A percentile compares a stretch with the other conserved stretches of the same genome.
Evolutionary conservation across 805 yeast species (phyloP).

Genomic region (Pichia nanzhaoensis): DNA sequence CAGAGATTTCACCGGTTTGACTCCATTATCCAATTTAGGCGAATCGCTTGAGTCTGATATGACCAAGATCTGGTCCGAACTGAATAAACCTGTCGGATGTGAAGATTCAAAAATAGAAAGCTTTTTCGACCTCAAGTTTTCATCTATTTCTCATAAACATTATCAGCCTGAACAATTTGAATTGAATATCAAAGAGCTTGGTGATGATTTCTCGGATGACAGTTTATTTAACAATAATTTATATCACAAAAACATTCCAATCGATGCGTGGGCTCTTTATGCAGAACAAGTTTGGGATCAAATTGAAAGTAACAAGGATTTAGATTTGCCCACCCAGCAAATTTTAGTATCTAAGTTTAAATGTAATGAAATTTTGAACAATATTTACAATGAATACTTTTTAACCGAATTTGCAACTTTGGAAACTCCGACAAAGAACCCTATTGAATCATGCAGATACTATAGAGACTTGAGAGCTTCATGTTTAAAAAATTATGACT

Average conservation of each 20-base stretch:
- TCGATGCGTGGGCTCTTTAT: constrained; percentile 94
- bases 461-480: constrained; percentile 39
- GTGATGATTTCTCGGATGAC: constrained; percentile 47
- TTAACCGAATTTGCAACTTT: constrained; percentile 19
- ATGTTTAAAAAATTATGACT: constrained; percentile 52
- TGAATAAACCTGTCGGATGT: constrained; percentile 67
- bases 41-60: constrained; percentile 66
- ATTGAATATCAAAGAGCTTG: constrained; percentile 53
- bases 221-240: constrained; percentile 50
- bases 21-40: constrained; percentile 69
- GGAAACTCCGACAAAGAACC: constrained; percentile 15
- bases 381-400: constrained; percentile 35
- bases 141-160: constrained; percentile 77
- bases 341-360: constrained; percentile 89
- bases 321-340: constrained; percentile 96
- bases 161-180: constrained; percentile 69
- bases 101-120: constrained; percentile 52
- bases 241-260: constrained; percentile 81
- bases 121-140: constrained; percentile 80
- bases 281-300: constrained; percentile 92
- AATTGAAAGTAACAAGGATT: constrained; percentile 85
- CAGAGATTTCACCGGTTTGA: constrained; percentile 84
- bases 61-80: constrained; percentile 66
- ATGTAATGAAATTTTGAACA: constrained; percentile 78
- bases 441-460: constrained; percentile 34